Percentiles rank a stretch among this genome's conserved stretches.
These are phyloP conservation scores for Hypoxylon sp. DNA, from an alignment of 2,329 filamentous ascomycete species.

Conservation along the genomic window DNA sequence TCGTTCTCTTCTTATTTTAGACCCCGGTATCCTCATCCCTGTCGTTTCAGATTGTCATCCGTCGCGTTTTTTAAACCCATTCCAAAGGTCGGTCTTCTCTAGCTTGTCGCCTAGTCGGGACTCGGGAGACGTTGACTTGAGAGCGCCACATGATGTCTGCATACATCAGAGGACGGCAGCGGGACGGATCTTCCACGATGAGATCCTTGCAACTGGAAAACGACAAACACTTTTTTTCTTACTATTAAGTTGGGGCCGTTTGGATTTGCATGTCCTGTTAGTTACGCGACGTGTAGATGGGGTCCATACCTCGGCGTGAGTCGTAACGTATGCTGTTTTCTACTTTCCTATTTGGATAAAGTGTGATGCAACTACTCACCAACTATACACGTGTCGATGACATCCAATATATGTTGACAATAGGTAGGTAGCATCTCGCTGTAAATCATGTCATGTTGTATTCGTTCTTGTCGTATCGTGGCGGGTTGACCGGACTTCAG, in stretches of 20 bases:
- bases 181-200: conserved; percentile 12
- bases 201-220: conserved; percentile 21
- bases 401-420: too few relatives aligned
- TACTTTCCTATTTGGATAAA: too few relatives aligned
- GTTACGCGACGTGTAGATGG: too few relatives aligned
- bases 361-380: too few relatives aligned
- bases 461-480: too few relatives aligned
- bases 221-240: conserved; percentile 17
- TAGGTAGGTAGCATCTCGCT: too few relatives aligned
- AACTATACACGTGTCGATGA: too few relatives aligned
- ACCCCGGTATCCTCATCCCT: conserved; percentile 15
- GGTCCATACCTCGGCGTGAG: too few relatives aligned
- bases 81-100: conserved; percentile 14
- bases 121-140: conserved; percentile 21
- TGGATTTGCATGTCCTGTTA: conserved; percentile 11
- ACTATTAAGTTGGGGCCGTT: background rate
- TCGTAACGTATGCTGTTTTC: too few relatives aligned
- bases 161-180: conserved; percentile 6
- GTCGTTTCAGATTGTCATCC: conserved; percentile 27
- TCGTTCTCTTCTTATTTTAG: conserved; percentile 32
- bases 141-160: conserved; percentile 16
- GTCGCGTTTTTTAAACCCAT: conserved; percentile 12
- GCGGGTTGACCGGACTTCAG: too few relatives aligned
- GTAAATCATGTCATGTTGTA: too few relatives aligned
- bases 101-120: too few relatives aligned